Conservation (phyloP, 495 filamentous ascomycete species). For the Podospora australis region DNA sequence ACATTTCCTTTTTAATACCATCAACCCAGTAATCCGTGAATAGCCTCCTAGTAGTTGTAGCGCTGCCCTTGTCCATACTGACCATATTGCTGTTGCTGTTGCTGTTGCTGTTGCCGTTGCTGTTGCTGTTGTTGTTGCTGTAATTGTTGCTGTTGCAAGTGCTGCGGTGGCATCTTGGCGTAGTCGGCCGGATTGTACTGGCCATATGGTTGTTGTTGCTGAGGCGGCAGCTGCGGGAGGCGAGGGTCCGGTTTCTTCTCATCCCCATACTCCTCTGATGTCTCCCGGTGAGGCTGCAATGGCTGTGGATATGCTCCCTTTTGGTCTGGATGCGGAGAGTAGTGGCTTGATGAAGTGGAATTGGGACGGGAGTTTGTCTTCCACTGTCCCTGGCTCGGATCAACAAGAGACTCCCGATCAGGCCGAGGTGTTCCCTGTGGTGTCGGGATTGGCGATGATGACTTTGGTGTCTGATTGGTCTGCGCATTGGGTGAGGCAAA, state of each 20-base stretch:
- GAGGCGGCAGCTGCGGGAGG: too few species aligned
- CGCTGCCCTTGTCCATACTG: background rate
- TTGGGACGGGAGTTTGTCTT: conserved; percentile 25
- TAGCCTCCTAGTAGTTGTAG: background rate
- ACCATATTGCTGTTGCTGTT: background rate
- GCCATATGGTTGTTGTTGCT: conserved; percentile 21
- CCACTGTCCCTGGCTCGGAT: conserved; percentile 24
- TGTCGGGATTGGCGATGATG: conserved; percentile 14
- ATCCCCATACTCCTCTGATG: conserved; percentile 35
- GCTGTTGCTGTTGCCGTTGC: conserved; percentile 2
- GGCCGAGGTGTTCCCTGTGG: conserved; percentile 4
- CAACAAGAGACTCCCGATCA: conserved; percentile 28
- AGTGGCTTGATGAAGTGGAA: conserved; percentile 26
- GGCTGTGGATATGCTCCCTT: conserved; percentile 31
- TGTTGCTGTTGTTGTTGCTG: conserved; percentile 9
- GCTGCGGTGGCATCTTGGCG: conserved; percentile 19
- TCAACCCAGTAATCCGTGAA: background rate
- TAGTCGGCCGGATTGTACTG: conserved; percentile 43
- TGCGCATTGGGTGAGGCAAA: conserved; percentile 21
- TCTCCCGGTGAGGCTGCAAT: conserved; percentile 34
- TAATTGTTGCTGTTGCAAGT: conserved; percentile 1
- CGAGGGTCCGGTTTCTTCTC: conserved; percentile 20
- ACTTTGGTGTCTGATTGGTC: background rate
- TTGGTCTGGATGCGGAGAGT: conserved; percentile 30
- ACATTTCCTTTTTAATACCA: background rate